These are phyloP conservation scores for Myxozyma lipomycoides DNA, from an alignment of 805 yeast genomes.

Conservation along the genomic window DNA sequence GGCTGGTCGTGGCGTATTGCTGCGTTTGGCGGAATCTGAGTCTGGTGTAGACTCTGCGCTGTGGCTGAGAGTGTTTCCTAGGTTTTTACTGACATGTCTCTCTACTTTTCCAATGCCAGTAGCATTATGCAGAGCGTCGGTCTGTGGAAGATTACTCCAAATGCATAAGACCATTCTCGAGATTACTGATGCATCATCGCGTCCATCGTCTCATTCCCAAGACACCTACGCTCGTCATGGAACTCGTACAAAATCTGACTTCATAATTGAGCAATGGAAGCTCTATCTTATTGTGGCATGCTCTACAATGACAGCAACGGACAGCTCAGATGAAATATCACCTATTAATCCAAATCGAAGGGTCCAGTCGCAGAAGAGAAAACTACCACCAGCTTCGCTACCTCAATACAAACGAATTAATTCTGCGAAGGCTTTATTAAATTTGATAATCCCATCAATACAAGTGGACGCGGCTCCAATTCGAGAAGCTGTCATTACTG, in stretches of 20 bases:
- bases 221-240: conserved; percentile 31
- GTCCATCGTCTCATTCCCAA: conserved; percentile 14
- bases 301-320: conserved; percentile 82
- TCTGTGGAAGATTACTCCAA: conserved; percentile 83
- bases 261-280: conserved; percentile 81
- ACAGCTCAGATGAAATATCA: conserved; percentile 62
- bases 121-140: conserved; percentile 86
- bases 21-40: conserved; percentile 79
- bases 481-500: conserved; percentile 82
- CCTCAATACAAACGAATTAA: conserved; percentile 64
- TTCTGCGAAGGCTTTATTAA: conserved; percentile 84
- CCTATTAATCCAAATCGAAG: conserved; percentile 75
- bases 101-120: conserved; percentile 86
- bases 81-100: conserved; percentile 63
- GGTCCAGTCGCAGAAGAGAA: conserved; percentile 57
- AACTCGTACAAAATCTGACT: conserved; percentile 50
- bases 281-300: conserved; percentile 87
- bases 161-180: conserved; percentile 45
- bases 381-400: conserved; percentile 10
- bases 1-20: conserved; percentile 53
- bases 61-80: conserved; percentile 90
- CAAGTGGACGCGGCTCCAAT: conserved; percentile 65
- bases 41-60: conserved; percentile 93
- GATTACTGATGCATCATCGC: conserved; percentile 30
- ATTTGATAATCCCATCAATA: conserved; percentile 78